Percentiles rank a stretch among this genome's conserved stretches.
Conservation (phyloP, 106 monocot genomes). For the Agapanthus africanus region DNA sequence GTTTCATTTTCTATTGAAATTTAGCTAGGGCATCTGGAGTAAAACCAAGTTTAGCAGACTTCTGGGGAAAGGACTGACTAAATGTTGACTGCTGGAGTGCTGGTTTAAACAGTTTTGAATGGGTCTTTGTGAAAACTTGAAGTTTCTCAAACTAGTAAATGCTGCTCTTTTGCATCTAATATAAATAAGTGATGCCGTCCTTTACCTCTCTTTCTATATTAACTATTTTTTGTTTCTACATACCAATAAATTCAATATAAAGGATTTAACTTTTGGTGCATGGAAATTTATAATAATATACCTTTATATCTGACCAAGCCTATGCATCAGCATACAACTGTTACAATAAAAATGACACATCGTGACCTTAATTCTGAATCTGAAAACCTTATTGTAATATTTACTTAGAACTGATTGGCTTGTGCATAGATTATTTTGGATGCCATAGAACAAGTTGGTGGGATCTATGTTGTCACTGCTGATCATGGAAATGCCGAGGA, state of each 20-base stretch:
- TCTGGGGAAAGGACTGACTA: neutral
- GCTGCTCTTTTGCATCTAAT: neutral
- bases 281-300: neutral
- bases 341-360: neutral
- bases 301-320: neutral
- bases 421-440: constrained; percentile 48
- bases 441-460: constrained; percentile 59
- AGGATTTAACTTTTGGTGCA: neutral
- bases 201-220: neutral
- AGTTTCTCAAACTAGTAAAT: neutral
- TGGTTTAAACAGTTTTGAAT: neutral
- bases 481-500: constrained; percentile 84
- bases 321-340: neutral
- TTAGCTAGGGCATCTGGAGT: neutral
- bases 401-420: neutral
- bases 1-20: neutral
- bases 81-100: neutral
- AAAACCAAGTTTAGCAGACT: neutral
- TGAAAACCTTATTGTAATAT: neutral
- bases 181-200: neutral
- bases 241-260: neutral
- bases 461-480: constrained; percentile 65
- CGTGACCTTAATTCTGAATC: neutral
- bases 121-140: neutral
- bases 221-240: neutral